phyloP scores from a whole-genome alignment of 371 early-diverging fungal species.

The Mortierella sp. region DNA sequence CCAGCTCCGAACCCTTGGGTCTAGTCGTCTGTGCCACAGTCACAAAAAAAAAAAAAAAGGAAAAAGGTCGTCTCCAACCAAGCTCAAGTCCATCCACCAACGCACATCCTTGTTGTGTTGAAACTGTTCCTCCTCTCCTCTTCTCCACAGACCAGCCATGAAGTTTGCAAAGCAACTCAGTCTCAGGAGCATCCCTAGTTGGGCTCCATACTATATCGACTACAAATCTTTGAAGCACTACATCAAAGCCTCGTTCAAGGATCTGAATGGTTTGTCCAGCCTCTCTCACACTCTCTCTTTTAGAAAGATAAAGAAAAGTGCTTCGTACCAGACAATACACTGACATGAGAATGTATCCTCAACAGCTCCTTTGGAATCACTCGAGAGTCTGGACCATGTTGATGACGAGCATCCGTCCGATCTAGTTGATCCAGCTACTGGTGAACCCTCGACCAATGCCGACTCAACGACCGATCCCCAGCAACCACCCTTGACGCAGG shows the following conservation, averaged over 20 bases:
- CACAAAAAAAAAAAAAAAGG: neutral
- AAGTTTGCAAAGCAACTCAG: slow-evolving; percentile 73
- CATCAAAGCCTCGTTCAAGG: slow-evolving; percentile 52
- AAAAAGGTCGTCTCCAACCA: neutral
- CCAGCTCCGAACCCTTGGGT: too few species aligned
- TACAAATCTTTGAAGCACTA: slow-evolving; percentile 63
- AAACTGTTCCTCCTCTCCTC: neutral
- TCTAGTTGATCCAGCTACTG: too few species aligned
- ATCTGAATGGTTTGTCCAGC: slow-evolving; percentile 25
- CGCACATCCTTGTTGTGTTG: neutral
- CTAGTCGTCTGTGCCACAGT: too few species aligned
- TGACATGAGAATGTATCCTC: too few species aligned
- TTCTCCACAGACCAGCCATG: slow-evolving; percentile 43
- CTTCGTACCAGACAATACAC: too few species aligned
- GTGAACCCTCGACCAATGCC: too few species aligned
- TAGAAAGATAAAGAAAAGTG: too few species aligned
- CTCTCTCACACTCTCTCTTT: too few species aligned
- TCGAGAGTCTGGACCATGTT: slow-evolving; percentile 37
- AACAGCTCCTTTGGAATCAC: slow-evolving; percentile 27
- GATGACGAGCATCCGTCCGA: neutral
- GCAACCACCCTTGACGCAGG: too few species aligned
- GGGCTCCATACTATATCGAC: slow-evolving; percentile 66
- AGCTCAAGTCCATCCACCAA: too few species aligned
- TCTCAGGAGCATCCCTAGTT: slow-evolving; percentile 64
- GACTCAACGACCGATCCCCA: too few species aligned